Conservation (phyloP, 192 early-diverging fungal genomes). For the Blastocladiella britannica region DNA sequence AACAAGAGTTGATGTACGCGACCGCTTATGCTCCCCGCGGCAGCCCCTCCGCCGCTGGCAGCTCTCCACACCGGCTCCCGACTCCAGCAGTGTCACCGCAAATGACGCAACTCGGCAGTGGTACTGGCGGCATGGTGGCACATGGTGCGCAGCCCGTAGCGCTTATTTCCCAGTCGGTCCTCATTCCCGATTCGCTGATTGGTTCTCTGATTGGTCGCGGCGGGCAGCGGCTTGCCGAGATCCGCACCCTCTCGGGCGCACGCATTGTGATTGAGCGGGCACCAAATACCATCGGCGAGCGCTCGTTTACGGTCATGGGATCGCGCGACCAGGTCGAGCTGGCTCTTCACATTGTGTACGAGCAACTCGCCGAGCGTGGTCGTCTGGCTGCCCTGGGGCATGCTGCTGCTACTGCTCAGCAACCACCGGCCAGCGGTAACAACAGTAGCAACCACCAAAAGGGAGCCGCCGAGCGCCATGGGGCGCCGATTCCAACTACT, state of each 20-base stretch:
- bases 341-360: slow-evolving; percentile 78
- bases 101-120: background rate
- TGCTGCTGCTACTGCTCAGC: background rate
- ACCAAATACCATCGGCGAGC: slow-evolving; percentile 53
- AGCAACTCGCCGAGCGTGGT: slow-evolving; percentile 23
- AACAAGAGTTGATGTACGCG: slow-evolving; percentile 1
- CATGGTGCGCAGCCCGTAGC: no score
- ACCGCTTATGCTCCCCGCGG: slow-evolving; percentile 3
- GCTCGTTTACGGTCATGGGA: slow-evolving; percentile 82
- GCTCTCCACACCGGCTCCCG: no score
- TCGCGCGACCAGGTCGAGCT: slow-evolving; percentile 66
- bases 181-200: slow-evolving; percentile 85
- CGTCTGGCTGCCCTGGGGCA: background rate
- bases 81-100: no score
- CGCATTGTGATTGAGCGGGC: slow-evolving; percentile 78
- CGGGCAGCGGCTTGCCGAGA: slow-evolving; percentile 62
- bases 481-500: no score
- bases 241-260: slow-evolving; percentile 54
- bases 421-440: no score
- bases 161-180: slow-evolving; percentile 63
- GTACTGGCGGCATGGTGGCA: no score
- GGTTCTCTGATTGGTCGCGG: slow-evolving; percentile 94
- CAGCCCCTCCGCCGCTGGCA: no score
- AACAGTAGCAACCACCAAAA: no score
- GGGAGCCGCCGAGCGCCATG: no score